A percentile compares a stretch with the other conserved stretches of the same genome.
phyloP scores from a whole-genome alignment of 805 yeast genomes.

The Spathaspora sp. region DNA sequence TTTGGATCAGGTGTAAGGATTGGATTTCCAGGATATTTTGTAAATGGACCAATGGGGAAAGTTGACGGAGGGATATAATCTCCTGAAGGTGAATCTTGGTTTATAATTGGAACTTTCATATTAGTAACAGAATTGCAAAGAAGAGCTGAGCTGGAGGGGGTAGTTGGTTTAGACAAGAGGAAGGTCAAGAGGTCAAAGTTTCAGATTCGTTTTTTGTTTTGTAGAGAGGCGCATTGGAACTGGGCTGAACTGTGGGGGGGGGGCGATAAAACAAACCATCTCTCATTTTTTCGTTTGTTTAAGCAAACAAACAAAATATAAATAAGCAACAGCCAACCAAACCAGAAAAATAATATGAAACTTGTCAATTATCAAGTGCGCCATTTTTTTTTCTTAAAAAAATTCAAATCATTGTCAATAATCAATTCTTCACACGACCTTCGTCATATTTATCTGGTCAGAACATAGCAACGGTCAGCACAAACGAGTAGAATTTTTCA shows the following conservation, averaged over 20 bases:
- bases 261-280: not conserved
- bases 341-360: not conserved
- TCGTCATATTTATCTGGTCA: not conserved
- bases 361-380: not conserved
- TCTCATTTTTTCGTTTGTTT: not conserved
- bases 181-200: too few species aligned
- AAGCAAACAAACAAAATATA: too few species aligned
- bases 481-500: too few species aligned
- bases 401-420: not conserved
- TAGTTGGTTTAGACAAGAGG: too few species aligned
- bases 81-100: conserved; percentile 23
- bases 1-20: conserved; percentile 35
- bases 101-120: conserved; percentile 27
- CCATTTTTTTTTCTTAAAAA: too few species aligned
- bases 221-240: not conserved
- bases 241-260: not conserved
- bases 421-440: not conserved
- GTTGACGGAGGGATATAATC: conserved; percentile 32
- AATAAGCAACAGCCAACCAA: not conserved
- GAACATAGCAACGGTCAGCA: not conserved
- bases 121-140: not conserved
- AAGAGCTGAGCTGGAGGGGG: too few species aligned
- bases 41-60: conserved; percentile 42
- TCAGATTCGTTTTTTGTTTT: too few species aligned
- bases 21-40: conserved; percentile 32